These are phyloP conservation scores for Fusarium beomiforme DNA, from an alignment of 2,329 filamentous ascomycete species.

Conservation along the genomic window DNA sequence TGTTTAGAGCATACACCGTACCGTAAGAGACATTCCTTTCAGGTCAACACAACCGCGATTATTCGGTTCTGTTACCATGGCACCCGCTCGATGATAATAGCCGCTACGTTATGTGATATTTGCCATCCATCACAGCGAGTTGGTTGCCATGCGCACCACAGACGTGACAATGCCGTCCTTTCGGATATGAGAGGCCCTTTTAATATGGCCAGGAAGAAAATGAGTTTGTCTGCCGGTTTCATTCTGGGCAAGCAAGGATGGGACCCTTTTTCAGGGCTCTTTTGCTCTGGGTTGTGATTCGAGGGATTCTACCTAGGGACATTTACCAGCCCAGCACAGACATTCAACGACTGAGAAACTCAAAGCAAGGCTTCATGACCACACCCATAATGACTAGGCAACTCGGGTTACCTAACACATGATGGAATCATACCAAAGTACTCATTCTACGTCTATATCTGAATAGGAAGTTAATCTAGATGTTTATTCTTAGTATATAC, in stretches of 20 bases:
- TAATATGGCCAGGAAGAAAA: not conserved
- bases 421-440: constrained; percentile 12
- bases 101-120: constrained; percentile 14
- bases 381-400: constrained; percentile 17
- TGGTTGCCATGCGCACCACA: not conserved
- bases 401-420: constrained; percentile 16
- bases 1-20: not conserved
- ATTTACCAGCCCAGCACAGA: constrained; percentile 28
- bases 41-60: constrained; percentile 4
- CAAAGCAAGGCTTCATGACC: constrained; percentile 23
- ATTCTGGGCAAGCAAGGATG: not conserved
- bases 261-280: constrained; percentile 26
- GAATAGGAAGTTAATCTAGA: not conserved
- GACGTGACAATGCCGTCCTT: not conserved
- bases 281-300: constrained; percentile 15
- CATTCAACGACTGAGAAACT: constrained; percentile 10
- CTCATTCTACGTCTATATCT: not conserved
- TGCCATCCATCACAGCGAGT: constrained; percentile 1
- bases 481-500: not conserved
- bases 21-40: constrained; percentile 26
- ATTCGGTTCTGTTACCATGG: constrained; percentile 27
- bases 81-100: constrained; percentile 21
- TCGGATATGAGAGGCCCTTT: not conserved
- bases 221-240: not conserved
- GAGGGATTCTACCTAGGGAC: constrained; percentile 23